Conservation (phyloP, 2,329 filamentous ascomycete species). For the Fusarium coffeatum region DNA sequence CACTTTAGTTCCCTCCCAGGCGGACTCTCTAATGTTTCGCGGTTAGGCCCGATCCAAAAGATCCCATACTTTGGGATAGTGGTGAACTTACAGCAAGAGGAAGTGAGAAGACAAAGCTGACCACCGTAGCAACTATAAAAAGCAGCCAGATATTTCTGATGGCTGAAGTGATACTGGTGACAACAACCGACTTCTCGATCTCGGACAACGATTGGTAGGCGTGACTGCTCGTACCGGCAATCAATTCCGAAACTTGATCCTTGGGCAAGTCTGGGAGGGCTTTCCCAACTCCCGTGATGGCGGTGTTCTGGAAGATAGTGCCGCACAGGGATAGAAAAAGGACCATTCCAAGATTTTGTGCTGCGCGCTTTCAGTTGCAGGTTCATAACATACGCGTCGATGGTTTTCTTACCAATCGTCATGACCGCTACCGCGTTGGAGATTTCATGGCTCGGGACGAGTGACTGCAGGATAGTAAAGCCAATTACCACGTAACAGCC, state of each 20-base stretch:
- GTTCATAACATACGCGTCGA: too few relatives aligned
- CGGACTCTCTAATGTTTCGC: background rate
- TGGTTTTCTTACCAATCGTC: background rate
- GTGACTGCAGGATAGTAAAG: background rate
- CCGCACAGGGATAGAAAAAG: background rate
- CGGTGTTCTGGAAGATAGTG: slow-evolving; percentile 5
- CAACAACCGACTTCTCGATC: background rate
- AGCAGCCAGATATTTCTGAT: slow-evolving; percentile 1
- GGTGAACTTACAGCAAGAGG: background rate
- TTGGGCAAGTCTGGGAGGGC: background rate
- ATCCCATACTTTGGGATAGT: too few relatives aligned
- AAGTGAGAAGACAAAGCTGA: background rate
- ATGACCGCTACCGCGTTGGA: background rate
- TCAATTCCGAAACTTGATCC: background rate
- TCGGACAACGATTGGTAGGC: background rate
- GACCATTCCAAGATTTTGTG: slow-evolving; percentile 9
- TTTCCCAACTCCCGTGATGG: background rate
- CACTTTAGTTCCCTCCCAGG: background rate
- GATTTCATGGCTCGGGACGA: background rate
- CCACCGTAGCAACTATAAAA: background rate
- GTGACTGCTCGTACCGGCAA: background rate
- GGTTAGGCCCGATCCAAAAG: too few relatives aligned
- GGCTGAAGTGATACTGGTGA: background rate
- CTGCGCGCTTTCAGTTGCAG: background rate
- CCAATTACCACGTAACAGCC: slow-evolving; percentile 4